Base-by-base conservation (phyloP, 1,139 yeast genomes). In the Kazachstania sp. region DNA sequence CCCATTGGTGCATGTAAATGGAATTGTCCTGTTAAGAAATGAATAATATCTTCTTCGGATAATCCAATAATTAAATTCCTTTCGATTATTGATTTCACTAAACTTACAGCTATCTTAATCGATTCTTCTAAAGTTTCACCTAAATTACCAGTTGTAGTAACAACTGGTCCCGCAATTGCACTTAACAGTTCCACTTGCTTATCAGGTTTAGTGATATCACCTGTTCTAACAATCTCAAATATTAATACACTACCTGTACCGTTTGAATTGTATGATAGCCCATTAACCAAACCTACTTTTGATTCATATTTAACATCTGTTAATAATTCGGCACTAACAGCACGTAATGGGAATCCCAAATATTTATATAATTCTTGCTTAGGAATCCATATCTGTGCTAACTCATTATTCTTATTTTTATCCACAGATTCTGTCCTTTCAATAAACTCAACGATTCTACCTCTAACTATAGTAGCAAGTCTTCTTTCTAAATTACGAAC, bases 1-100 rank as follows among this genome's bases (percentile, higher is more conserved):
- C 98, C 98, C 62, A 88, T 96, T 1, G 98, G 98, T 65, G 95
- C 90, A 70, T 92, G 98, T 51, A 92, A 77, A 66, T 92, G 97
- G 50, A 86, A 83, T 12, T 97, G 97, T 45, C 80, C 83, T 61
- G 88, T 95, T 61, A 92, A 86, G 68, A 90, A 92, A 57, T 87
- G 75, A 66, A 86, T 87, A 34, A 82, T 82, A 0, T 95, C 86
- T 71, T 73, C 88, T 45, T 77, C 71, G 29, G 60, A 54, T 12
- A 58, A 47, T 7, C 53, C 57, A 1, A 49, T 20, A 48, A 66
- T 55, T 28, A 56, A 51, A 42, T 55, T 61, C 40, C 71, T 65
- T 44, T 67, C 59, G 20, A 79, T 64, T 47, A 85, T 74, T 58
- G 83, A 79, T 53, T 81, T 81, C 49, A 87, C 63, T 78, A 81